Evolutionary conservation across 768 basidiomycete species (phyloP).

Genomic region (Pholiota conissans): DNA sequence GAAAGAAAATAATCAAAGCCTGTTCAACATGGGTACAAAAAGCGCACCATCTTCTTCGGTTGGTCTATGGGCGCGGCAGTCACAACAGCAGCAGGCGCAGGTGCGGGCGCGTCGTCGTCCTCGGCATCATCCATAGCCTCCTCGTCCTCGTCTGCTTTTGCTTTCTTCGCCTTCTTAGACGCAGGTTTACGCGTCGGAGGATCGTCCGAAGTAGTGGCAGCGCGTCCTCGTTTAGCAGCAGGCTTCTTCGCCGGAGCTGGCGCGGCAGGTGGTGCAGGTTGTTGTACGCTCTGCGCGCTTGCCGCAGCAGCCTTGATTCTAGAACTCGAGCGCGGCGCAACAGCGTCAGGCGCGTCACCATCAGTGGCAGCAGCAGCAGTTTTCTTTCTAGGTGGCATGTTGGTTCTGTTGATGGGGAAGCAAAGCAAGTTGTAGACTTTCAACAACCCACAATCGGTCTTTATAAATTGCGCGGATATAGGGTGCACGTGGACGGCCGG

Average conservation of each 20-base stretch:
- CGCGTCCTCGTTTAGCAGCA: not conserved
- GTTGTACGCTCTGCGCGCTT: not conserved
- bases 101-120: not conserved
- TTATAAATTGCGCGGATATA: constrained; percentile 1
- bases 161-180: not conserved
- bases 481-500: constrained; percentile 1
- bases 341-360: not conserved
- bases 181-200: constrained; percentile 3
- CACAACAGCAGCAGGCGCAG: not conserved
- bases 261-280: not conserved
- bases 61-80: not conserved
- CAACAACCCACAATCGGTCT: not conserved
- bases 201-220: not conserved
- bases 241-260: not conserved
- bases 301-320: constrained; percentile 5
- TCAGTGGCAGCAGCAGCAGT: constrained; percentile 4
- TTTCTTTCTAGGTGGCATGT: constrained; percentile 12
- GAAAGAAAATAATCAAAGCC: not conserved
- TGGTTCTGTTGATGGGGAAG: not conserved
- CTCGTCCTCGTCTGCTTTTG: not conserved
- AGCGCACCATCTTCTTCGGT: constrained; percentile 8
- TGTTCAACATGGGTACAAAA: not conserved
- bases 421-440: not conserved
- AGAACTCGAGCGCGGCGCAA: constrained; percentile 5
- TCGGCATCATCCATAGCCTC: not conserved